Conservation (phyloP, 2,329 filamentous ascomycete species). For the Aspergillus pseudoterreus region DNA sequence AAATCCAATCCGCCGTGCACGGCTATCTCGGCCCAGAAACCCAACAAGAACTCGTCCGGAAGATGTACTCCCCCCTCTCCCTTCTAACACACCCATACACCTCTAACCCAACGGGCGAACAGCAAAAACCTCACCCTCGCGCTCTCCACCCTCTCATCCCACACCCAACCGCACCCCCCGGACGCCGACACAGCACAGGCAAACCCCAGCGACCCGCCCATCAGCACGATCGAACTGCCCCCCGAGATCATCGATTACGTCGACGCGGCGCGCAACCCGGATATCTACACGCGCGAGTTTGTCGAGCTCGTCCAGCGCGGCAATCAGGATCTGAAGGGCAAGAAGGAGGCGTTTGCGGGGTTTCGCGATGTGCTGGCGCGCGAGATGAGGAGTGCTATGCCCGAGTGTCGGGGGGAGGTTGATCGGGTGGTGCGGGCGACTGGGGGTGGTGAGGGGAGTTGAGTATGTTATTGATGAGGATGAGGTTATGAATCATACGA, state of each 20-base stretch:
- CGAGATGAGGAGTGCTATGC: constrained; percentile 57
- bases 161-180: constrained; percentile 2
- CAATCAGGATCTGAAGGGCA: constrained; percentile 61
- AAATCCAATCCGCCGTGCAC: constrained; percentile 56
- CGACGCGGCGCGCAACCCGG: constrained; percentile 60
- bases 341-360: constrained; percentile 55
- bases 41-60: constrained; percentile 54
- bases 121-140: constrained; percentile 52
- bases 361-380: constrained; percentile 58
- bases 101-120: neutral
- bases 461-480: no score
- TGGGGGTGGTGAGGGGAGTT: neutral
- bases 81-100: neutral
- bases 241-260: constrained; percentile 62
- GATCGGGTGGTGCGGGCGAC: constrained; percentile 46
- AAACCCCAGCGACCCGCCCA: constrained; percentile 40
- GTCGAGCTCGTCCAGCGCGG: constrained; percentile 60
- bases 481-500: no score
- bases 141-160: constrained; percentile 48
- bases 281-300: constrained; percentile 65
- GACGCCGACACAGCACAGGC: constrained; percentile 30
- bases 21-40: constrained; percentile 57
- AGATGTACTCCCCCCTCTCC: constrained; percentile 44
- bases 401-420: constrained; percentile 54
- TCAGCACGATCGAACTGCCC: constrained; percentile 53